These are phyloP conservation scores for Lachancea meyersii DNA, from an alignment of 805 yeast species.

Conservation along the genomic window DNA sequence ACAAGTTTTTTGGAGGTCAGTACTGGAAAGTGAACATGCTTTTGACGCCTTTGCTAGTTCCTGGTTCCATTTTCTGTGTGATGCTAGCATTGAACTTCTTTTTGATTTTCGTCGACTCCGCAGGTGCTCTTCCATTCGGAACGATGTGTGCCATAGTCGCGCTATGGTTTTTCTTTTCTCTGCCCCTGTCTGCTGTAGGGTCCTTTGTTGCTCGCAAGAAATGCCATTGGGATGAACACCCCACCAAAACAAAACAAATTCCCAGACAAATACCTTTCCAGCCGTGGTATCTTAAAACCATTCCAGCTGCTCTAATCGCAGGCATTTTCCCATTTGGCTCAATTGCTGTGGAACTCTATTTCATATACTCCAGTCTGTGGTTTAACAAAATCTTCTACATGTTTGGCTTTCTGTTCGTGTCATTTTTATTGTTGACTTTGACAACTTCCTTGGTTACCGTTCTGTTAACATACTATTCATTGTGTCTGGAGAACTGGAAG, in stretches of 20 bases:
- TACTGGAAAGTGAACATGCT: conserved; percentile 82
- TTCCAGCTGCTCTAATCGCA: conserved; percentile 63
- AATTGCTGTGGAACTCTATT: conserved; percentile 90
- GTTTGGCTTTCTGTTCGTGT: conserved; percentile 94
- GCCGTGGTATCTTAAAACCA: conserved; percentile 70
- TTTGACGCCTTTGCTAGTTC: conserved; percentile 78
- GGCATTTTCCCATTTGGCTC: conserved; percentile 95
- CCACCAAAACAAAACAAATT: conserved; percentile 90
- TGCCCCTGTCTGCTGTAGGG: conserved; percentile 82
- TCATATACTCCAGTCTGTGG: conserved; percentile 88
- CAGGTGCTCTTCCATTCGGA: conserved; percentile 93
- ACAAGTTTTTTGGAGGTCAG: conserved; percentile 87
- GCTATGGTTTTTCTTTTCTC: conserved; percentile 80
- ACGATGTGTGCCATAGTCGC: conserved; percentile 75
- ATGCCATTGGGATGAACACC: conserved; percentile 48
- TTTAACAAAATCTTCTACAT: conserved; percentile 88
- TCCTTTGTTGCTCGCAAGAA: conserved; percentile 68
- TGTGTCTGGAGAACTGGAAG: conserved; percentile 86
- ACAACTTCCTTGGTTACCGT: conserved; percentile 79
- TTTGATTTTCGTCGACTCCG: conserved; percentile 67
- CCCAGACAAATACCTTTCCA: conserved; percentile 94
- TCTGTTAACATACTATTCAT: conserved; percentile 71
- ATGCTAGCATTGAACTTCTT: conserved; percentile 76
- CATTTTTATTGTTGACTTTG: conserved; percentile 72
- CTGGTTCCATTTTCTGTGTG: conserved; percentile 61